A percentile compares a stretch with the other conserved stretches of the same genome.
Conservation (phyloP, 2,329 filamentous ascomycete species). For the Verticillium nubilum region DNA sequence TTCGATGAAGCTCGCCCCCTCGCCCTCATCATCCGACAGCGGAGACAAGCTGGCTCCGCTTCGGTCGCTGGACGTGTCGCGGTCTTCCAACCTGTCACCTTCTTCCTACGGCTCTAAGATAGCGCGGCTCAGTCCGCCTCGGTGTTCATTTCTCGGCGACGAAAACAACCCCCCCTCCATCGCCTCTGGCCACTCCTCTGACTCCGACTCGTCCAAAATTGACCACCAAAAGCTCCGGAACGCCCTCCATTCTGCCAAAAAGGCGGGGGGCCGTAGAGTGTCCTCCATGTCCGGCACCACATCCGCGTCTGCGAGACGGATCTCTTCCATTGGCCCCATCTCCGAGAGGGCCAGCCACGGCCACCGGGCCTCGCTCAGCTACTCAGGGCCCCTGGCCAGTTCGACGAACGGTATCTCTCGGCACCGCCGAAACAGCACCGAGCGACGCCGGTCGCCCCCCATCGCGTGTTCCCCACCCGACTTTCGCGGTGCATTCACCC, state of each 20-base stretch:
- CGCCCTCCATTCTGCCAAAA: slow-evolving; percentile 48
- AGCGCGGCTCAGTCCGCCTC: slow-evolving; percentile 20
- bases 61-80: slow-evolving; percentile 43
- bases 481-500: slow-evolving; percentile 34
- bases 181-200: slow-evolving; percentile 34
- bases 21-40: slow-evolving; percentile 43
- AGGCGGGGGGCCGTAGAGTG: slow-evolving; percentile 34
- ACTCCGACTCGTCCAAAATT: slow-evolving; percentile 44
- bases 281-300: slow-evolving; percentile 33
- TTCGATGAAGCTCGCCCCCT: slow-evolving; percentile 45
- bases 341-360: slow-evolving; percentile 1
- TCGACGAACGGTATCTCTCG: slow-evolving; percentile 51
- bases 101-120: slow-evolving; percentile 26
- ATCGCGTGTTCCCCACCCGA: slow-evolving; percentile 46
- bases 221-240: slow-evolving; percentile 50
- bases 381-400: slow-evolving; percentile 40
- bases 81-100: slow-evolving; percentile 45
- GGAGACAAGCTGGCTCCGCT: slow-evolving; percentile 36
- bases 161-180: slow-evolving; percentile 46
- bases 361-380: slow-evolving; percentile 21
- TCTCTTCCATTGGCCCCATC: slow-evolving; percentile 29
- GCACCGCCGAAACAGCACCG: slow-evolving; percentile 42
- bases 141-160: slow-evolving; percentile 34
- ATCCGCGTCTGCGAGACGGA: slow-evolving; percentile 30
- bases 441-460: slow-evolving; percentile 47